Evolutionary conservation across 1,139 yeast genomes (phyloP).

Genomic region (Yamadazyma atmosphaerica): DNA sequence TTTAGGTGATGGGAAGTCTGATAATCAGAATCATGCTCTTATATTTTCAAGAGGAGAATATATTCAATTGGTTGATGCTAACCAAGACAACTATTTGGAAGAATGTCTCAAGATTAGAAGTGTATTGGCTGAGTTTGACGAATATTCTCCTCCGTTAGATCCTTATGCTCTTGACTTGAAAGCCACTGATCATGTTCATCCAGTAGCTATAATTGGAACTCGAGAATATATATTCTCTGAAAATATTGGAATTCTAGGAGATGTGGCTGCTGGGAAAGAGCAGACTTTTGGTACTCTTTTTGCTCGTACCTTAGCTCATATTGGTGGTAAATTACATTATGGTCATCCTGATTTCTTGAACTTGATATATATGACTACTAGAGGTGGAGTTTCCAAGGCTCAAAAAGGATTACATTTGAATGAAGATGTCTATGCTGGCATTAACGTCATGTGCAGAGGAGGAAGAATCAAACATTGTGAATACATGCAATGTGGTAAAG

Average conservation of each 20-base stretch:
- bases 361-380: constrained; percentile 50
- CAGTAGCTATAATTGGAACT: constrained; percentile 57
- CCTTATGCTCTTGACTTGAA: constrained; percentile 32
- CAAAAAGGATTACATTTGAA: constrained; percentile 55
- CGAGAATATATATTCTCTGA: constrained; percentile 57
- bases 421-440: constrained; percentile 60
- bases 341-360: constrained; percentile 60
- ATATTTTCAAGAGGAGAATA: constrained; percentile 55
- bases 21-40: constrained; percentile 54
- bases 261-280: constrained; percentile 59
- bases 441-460: constrained; percentile 52
- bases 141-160: constrained; percentile 30
- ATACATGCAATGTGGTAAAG: constrained; percentile 58
- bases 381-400: constrained; percentile 59
- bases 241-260: constrained; percentile 54
- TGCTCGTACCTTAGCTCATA: constrained; percentile 55
- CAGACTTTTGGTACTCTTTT: constrained; percentile 58
- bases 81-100: constrained; percentile 56
- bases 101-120: constrained; percentile 56
- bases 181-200: constrained; percentile 27
- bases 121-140: constrained; percentile 53
- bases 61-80: constrained; percentile 55
- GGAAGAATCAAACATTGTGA: constrained; percentile 59
- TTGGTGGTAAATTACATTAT: constrained; percentile 56
- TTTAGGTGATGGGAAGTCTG: constrained; percentile 58